Percentiles rank a stretch among this genome's conserved stretches.
phyloP scores from a whole-genome alignment of 2,329 filamentous ascomycete genomes.

The Chaetomium globosum region DNA sequence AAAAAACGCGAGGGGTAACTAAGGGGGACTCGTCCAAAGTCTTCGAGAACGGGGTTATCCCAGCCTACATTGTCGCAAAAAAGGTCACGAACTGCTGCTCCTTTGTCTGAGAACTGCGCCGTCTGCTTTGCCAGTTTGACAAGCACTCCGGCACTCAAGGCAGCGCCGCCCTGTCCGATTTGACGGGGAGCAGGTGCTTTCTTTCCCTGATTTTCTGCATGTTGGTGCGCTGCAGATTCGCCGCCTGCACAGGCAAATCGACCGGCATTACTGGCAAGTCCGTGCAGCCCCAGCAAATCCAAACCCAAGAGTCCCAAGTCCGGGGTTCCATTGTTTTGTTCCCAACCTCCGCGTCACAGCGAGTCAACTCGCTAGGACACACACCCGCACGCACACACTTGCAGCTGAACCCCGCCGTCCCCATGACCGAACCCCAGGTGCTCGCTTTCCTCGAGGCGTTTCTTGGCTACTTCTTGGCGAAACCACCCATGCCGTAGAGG shows the following conservation, averaged over 20 bases:
- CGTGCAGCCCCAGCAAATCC: neutral
- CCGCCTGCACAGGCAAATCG: neutral
- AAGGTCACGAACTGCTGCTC: slow-evolving; percentile 4
- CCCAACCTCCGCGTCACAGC: neutral
- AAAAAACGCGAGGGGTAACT: neutral
- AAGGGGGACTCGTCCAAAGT: neutral
- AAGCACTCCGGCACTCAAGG: neutral
- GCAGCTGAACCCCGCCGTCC: slow-evolving; percentile 15
- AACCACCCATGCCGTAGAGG: slow-evolving; percentile 14
- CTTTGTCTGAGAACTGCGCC: slow-evolving; percentile 16
- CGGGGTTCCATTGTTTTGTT: neutral
- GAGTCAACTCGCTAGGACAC: neutral
- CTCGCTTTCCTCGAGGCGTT: slow-evolving; percentile 10
- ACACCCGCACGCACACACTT: neutral
- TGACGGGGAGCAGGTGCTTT: neutral
- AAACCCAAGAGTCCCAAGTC: neutral
- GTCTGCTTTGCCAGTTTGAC: slow-evolving; percentile 11
- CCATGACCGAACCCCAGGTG: slow-evolving; percentile 19
- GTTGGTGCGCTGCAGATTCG: slow-evolving; percentile 13
- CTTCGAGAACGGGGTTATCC: slow-evolving; percentile 8
- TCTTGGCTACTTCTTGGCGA: slow-evolving; percentile 22
- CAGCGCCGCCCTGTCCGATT: slow-evolving; percentile 1
- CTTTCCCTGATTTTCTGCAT: slow-evolving; percentile 11
- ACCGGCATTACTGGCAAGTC: neutral
- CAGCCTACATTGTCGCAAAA: slow-evolving; percentile 6